phyloP scores from a whole-genome alignment of 441 rosid species.

The Jatropha podagrica region DNA sequence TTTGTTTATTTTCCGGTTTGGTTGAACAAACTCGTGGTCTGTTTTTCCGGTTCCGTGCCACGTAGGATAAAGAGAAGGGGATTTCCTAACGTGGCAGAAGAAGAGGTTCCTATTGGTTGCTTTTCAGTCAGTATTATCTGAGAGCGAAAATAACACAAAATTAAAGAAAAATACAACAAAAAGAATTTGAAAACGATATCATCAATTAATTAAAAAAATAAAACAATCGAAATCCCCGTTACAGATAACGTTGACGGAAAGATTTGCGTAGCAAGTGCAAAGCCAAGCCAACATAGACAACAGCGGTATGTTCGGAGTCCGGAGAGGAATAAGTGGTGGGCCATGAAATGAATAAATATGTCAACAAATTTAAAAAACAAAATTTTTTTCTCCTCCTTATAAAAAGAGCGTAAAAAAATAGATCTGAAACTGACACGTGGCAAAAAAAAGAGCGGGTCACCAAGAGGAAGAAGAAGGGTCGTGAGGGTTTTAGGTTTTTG shows the following conservation, averaged over 20 bases:
- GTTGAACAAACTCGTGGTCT: constrained; percentile 13
- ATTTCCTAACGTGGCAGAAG: constrained; percentile 35
- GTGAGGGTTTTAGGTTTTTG: neutral
- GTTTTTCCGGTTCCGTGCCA: constrained; percentile 18
- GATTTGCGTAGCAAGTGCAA: constrained; percentile 19
- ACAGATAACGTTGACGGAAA: constrained; percentile 22
- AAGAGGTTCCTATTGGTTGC: constrained; percentile 26
- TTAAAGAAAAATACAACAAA: neutral
- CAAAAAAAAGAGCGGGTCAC: neutral
- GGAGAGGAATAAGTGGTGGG: constrained; percentile 22
- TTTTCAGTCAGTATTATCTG: constrained; percentile 36
- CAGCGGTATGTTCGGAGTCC: constrained; percentile 32
- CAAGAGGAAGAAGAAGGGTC: neutral
- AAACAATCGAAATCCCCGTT: constrained; percentile 29
- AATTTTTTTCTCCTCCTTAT: neutral
- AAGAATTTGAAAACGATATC: constrained; percentile 3
- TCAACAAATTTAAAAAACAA: neutral
- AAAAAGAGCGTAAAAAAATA: neutral
- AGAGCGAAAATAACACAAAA: neutral
- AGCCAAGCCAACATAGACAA: constrained; percentile 8
- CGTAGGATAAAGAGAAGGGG: constrained; percentile 19
- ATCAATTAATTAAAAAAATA: too few species aligned
- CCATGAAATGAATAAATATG: neutral
- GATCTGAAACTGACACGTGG: constrained; percentile 13
- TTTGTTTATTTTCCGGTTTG: neutral